These are phyloP conservation scores for Kernera saxatilis DNA, from an alignment of 345 rosid species.

Conservation along the genomic window DNA sequence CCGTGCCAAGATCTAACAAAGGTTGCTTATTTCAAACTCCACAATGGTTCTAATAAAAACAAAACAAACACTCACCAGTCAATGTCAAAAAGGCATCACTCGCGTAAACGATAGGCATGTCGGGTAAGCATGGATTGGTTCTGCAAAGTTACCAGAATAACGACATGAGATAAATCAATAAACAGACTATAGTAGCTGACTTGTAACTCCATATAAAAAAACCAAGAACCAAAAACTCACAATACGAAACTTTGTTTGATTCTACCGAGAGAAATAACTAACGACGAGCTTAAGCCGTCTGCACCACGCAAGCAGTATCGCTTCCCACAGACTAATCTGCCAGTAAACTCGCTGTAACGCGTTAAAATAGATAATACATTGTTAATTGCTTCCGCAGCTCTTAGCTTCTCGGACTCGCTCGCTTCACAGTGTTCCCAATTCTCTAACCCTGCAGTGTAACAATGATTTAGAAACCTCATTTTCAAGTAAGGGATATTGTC, in stretches of 20 bases:
- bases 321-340: conserved; percentile 61
- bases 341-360: conserved; percentile 53
- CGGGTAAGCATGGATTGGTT: conserved; percentile 64
- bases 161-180: conserved; percentile 13
- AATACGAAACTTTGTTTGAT: conserved; percentile 99
- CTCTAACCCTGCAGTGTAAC: conserved; percentile 41
- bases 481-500: no score
- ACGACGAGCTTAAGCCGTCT: conserved; percentile 53
- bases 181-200: background rate
- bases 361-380: conserved; percentile 58
- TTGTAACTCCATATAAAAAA: conserved; percentile 1
- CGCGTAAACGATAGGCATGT: conserved; percentile 82
- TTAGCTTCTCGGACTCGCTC: conserved; percentile 61
- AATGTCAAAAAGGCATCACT: conserved; percentile 86
- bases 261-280: conserved; percentile 96
- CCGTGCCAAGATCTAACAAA: background rate
- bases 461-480: background rate
- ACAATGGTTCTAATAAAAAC: background rate
- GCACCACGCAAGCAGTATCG: conserved; percentile 40
- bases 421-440: conserved; percentile 70
- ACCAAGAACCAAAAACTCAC: conserved; percentile 62
- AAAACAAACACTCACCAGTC: conserved; percentile 51
- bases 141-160: conserved; percentile 40
- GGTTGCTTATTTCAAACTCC: background rate
- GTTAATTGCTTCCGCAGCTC: conserved; percentile 46